phyloP scores from a whole-genome alignment of 2,329 filamentous ascomycete species.

The Cadophora sp. region DNA sequence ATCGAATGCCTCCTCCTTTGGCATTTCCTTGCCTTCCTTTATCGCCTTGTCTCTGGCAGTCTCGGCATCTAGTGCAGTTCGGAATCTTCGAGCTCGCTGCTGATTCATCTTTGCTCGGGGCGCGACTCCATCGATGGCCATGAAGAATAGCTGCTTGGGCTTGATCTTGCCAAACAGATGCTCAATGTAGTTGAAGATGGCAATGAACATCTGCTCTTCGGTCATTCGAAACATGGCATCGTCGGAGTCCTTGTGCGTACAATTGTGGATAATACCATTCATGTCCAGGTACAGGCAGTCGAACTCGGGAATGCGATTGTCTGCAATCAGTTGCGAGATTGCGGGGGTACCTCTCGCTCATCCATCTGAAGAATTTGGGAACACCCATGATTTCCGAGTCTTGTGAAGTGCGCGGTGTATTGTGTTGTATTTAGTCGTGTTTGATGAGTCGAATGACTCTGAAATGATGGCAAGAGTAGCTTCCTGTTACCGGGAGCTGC shows the following conservation, averaged over 20 bases:
- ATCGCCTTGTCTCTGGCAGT: conserved; percentile 91
- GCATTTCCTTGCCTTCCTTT: conserved; percentile 86
- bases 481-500: conserved; percentile 41
- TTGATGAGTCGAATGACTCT: conserved; percentile 19
- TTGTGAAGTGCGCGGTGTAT: conserved; percentile 30
- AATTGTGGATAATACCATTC: conserved; percentile 99
- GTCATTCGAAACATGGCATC: conserved; percentile 91
- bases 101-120: conserved; percentile 99
- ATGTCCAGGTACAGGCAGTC: conserved; percentile 97
- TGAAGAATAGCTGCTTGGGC: conserved; percentile 97
- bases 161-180: conserved; percentile 99
- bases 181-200: conserved; percentile 99
- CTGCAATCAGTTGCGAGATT: conserved; percentile 97
- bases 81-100: conserved; percentile 92
- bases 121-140: conserved; percentile 98
- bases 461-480: conserved; percentile 27
- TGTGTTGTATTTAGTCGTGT: conserved; percentile 20
- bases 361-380: conserved; percentile 72
- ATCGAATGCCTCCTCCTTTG: conserved; percentile 94
- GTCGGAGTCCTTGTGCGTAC: conserved; percentile 95
- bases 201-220: conserved; percentile 99
- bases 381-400: conserved; percentile 55
- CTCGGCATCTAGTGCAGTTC: conserved; percentile 91
- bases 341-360: conserved; percentile 98
- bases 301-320: conserved; percentile 99